Evolutionary conservation across 139 green algal genomes (phyloP).

Genomic region (Mesotaenium endlicherianum): DNA sequence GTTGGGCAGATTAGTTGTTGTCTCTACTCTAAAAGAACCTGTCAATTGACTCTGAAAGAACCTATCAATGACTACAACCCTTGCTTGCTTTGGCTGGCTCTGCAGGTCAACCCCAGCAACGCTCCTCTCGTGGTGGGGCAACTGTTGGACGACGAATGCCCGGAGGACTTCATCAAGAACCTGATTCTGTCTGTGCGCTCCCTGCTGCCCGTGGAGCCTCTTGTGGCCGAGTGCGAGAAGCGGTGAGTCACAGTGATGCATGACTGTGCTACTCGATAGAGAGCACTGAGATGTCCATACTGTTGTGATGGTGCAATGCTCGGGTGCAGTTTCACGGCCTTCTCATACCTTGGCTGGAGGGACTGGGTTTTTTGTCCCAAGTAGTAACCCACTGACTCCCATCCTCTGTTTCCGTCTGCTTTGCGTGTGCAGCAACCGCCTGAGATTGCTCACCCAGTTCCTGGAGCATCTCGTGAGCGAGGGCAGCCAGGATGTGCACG

Average conservation of each 20-base stretch:
- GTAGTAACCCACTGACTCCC: not conserved
- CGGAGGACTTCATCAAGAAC: constrained; percentile 95
- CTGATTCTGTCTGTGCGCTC: constrained; percentile 94
- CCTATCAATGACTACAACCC: too few species aligned
- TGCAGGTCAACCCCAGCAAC: constrained; percentile 61
- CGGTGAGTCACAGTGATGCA: constrained; percentile 40
- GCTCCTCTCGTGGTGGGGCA: constrained; percentile 83
- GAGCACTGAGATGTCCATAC: too few species aligned
- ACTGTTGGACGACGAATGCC: constrained; percentile 91
- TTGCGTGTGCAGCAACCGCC: constrained; percentile 64
- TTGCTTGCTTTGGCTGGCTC: not conserved
- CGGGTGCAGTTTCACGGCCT: too few species aligned
- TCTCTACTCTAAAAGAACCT: too few species aligned
- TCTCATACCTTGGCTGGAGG: too few species aligned
- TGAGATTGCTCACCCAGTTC: constrained; percentile 95
- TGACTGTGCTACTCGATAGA: too few species aligned
- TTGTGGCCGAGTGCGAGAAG: constrained; percentile 74
- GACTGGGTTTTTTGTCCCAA: too few species aligned
- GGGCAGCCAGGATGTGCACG: constrained; percentile 84
- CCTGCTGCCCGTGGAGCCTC: constrained; percentile 82
- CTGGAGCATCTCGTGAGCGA: constrained; percentile 97
- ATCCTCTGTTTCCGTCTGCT: not conserved
- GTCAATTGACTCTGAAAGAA: too few species aligned
- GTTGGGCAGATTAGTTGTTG: too few species aligned
- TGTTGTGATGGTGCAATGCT: too few species aligned